Evolutionary conservation across 352 stramenopile genomes (phyloP).

Genomic region (Globisporangium nunn): DNA sequence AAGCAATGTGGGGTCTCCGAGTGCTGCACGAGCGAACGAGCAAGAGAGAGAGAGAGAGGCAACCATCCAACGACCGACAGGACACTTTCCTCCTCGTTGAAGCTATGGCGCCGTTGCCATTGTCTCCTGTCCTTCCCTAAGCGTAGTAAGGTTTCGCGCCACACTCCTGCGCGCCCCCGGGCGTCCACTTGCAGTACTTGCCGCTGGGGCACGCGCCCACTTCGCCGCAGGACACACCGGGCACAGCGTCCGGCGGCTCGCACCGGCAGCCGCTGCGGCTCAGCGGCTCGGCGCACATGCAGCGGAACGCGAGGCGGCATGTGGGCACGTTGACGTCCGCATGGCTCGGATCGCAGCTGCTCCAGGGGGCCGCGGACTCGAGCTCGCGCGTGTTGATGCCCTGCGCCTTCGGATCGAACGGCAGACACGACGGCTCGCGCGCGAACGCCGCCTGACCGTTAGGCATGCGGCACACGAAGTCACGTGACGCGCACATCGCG

Average conservation of each 20-base stretch:
- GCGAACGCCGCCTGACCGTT: constrained; percentile 30
- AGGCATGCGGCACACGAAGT: constrained; percentile 46
- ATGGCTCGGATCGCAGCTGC: constrained; percentile 21
- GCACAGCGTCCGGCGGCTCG: constrained; percentile 31
- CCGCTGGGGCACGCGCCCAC: constrained; percentile 16
- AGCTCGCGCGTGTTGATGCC: constrained; percentile 26
- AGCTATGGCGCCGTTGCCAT: too few species aligned
- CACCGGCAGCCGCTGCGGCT: constrained; percentile 20
- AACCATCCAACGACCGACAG: too few species aligned
- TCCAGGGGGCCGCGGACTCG: constrained; percentile 27
- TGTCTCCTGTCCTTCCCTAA: too few species aligned
- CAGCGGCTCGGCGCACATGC: constrained; percentile 11
- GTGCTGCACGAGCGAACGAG: too few species aligned
- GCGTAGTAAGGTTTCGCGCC: constrained; percentile 38
- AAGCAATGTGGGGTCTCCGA: too few species aligned
- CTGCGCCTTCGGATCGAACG: constrained; percentile 26
- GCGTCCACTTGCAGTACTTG: constrained; percentile 42
- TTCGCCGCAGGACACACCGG: constrained; percentile 15
- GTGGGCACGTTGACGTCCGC: constrained; percentile 25
- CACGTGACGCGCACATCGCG: constrained; percentile 34
- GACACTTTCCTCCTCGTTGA: too few species aligned
- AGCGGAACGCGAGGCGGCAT: constrained; percentile 38
- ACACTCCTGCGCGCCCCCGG: constrained; percentile 22
- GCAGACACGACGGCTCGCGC: constrained; percentile 25
- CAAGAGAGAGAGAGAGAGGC: too few species aligned